These are phyloP conservation scores for Phanerodontia chrysosporium DNA, from an alignment of 768 basidiomycete species.

Conservation along the genomic window DNA sequence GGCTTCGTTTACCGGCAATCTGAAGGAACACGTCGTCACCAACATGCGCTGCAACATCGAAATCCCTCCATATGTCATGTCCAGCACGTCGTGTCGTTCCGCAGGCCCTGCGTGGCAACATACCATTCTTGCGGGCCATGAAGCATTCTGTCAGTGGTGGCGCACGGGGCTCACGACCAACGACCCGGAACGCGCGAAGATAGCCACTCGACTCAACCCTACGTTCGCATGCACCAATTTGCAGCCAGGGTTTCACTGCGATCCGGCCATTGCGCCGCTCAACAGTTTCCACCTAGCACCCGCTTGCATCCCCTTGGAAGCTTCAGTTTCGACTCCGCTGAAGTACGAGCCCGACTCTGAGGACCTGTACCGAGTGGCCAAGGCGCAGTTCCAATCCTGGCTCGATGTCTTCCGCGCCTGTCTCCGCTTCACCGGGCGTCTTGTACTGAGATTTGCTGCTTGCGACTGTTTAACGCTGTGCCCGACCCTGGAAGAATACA, in stretches of 20 bases:
- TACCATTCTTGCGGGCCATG: slow-evolving; percentile 13
- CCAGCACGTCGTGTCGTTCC: slow-evolving; percentile 18
- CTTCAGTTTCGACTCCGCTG: neutral
- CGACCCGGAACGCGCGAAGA: slow-evolving; percentile 10
- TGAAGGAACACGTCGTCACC: too few relatives aligned
- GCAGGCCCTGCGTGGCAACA: slow-evolving; percentile 32
- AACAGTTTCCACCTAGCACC: slow-evolving; percentile 38
- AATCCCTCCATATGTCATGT: too few relatives aligned
- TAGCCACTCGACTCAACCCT: slow-evolving; percentile 37
- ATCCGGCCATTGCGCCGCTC: slow-evolving; percentile 41
- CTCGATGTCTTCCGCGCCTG: slow-evolving; percentile 1
- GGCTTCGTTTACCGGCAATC: too few relatives aligned
- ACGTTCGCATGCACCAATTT: slow-evolving; percentile 39
- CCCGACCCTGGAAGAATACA: slow-evolving; percentile 1
- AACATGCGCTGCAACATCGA: too few relatives aligned
- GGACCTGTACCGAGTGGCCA: neutral
- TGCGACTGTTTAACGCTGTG: slow-evolving; percentile 15
- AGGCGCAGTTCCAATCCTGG: slow-evolving; percentile 10
- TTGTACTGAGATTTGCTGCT: slow-evolving; percentile 8
- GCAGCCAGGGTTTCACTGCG: slow-evolving; percentile 35
- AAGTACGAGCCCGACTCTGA: neutral
- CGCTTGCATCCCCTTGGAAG: neutral
- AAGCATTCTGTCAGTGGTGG: slow-evolving; percentile 33
- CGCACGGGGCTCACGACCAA: slow-evolving; percentile 35
- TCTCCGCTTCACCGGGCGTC: neutral